Evolutionary conservation across 2,329 filamentous ascomycete genomes (phyloP).

Genomic region (Aspergillus luchuensis): DNA sequence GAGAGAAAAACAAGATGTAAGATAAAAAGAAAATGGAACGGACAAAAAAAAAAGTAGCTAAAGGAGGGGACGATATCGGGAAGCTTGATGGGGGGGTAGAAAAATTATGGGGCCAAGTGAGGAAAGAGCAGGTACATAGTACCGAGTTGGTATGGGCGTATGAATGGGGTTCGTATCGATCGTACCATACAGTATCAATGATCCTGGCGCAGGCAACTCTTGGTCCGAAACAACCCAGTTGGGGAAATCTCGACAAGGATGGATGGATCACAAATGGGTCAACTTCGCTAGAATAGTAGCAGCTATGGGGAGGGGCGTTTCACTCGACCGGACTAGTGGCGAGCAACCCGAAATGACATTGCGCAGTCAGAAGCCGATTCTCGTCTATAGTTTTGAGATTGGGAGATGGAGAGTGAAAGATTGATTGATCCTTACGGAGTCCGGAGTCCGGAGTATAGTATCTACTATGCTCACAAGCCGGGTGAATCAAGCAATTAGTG

Average conservation of each 20-base stretch:
- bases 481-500: background rate
- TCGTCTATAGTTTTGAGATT: no score
- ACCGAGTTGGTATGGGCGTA: slow-evolving; percentile 13
- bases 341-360: no score
- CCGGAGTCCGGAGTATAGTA: slow-evolving; percentile 11
- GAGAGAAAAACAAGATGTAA: slow-evolving; percentile 15
- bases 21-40: slow-evolving; percentile 15
- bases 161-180: slow-evolving; percentile 1
- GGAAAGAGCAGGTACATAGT: slow-evolving; percentile 8
- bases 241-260: slow-evolving; percentile 3
- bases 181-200: slow-evolving; percentile 14
- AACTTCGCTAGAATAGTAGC: background rate
- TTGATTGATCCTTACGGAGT: slow-evolving; percentile 3
- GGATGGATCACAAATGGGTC: background rate
- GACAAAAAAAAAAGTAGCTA: slow-evolving; percentile 12
- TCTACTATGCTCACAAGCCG: background rate
- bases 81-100: slow-evolving; percentile 16
- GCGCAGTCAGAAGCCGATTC: no score
- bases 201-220: slow-evolving; percentile 4
- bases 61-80: slow-evolving; percentile 22
- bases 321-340: background rate
- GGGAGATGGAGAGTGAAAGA: background rate
- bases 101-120: slow-evolving; percentile 13
- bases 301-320: background rate
- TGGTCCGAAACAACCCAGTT: slow-evolving; percentile 11